phyloP scores from a whole-genome alignment of 192 early-diverging fungal species.

The Geosiphon pyriformis region DNA sequence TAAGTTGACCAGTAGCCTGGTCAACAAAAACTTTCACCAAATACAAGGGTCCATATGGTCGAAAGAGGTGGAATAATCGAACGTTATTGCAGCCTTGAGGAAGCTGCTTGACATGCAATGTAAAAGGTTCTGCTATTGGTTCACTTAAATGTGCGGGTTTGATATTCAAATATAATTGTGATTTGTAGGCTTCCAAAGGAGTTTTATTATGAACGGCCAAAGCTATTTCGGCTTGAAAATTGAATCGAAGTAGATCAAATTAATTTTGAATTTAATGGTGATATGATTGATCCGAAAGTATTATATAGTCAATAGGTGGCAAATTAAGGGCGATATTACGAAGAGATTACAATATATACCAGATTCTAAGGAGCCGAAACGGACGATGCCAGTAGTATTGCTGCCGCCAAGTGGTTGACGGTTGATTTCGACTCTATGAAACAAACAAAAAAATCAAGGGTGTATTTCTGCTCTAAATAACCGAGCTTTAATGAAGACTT shows the following conservation, averaged over 20 bases:
- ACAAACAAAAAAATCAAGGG: not conserved
- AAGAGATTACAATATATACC: constrained; percentile 17
- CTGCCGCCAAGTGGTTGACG: constrained; percentile 12
- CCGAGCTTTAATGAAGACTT: not conserved
- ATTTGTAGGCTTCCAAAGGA: constrained; percentile 17
- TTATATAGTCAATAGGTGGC: not conserved
- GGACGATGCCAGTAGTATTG: constrained; percentile 21
- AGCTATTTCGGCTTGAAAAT: constrained; percentile 44
- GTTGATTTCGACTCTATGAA: constrained; percentile 9
- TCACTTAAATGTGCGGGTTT: too few relatives aligned
- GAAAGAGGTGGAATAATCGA: constrained; percentile 32
- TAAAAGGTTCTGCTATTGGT: constrained; percentile 25
- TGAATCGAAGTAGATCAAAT: too few relatives aligned
- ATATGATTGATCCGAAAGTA: not conserved
- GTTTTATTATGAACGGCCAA: constrained; percentile 36
- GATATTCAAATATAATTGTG: constrained; percentile 26
- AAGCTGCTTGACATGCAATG: constrained; percentile 34
- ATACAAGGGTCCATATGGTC: constrained; percentile 39
- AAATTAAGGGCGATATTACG: not conserved
- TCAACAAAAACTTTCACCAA: constrained; percentile 23
- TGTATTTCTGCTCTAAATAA: too few relatives aligned
- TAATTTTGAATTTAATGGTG: not conserved
- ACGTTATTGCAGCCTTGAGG: constrained; percentile 26
- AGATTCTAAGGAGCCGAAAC: constrained; percentile 27
- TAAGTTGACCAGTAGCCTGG: constrained; percentile 18